Percentiles rank a stretch among this genome's conserved stretches.
Evolutionary conservation across 331 rosid genomes (phyloP).

Genomic region (Phaseolus coccineus): DNA sequence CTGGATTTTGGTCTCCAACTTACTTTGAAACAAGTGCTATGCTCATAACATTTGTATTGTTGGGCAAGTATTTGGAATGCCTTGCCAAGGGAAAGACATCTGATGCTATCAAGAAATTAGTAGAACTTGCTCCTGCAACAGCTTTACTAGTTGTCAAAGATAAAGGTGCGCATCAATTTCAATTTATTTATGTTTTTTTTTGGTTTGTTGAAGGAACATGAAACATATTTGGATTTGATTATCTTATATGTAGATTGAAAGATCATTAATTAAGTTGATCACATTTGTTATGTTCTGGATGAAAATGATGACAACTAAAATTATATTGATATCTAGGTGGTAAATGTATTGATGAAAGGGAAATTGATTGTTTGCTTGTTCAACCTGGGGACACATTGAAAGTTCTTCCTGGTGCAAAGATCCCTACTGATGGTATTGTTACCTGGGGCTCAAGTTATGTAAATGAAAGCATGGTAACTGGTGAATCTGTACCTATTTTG

Average conservation of each 20-base stretch:
- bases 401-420: constrained; percentile 93
- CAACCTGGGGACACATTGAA: constrained; percentile 86
- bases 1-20: constrained; percentile 95
- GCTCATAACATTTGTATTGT: constrained; percentile 95
- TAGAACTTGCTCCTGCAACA: constrained; percentile 90
- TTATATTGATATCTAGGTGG: constrained; percentile 62
- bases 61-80: constrained; percentile 96
- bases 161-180: constrained; percentile 60
- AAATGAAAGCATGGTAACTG: constrained; percentile 97
- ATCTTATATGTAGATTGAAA: constrained; percentile 13
- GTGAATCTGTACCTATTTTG: constrained; percentile 81
- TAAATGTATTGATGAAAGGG: constrained; percentile 73
- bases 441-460: constrained; percentile 93
- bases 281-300: constrained; percentile 29
- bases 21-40: constrained; percentile 99
- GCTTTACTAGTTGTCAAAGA: constrained; percentile 75
- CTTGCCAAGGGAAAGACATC: constrained; percentile 99
- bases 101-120: constrained; percentile 96
- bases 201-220: not conserved
- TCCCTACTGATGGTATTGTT: constrained; percentile 92
- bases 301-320: constrained; percentile 25
- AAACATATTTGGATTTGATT: constrained; percentile 27
- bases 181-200: constrained; percentile 14
- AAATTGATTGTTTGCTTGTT: constrained; percentile 88
- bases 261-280: not conserved